These are phyloP conservation scores for Nannochloris sp. DNA, from an alignment of 139 green algal species.

Conservation along the genomic window DNA sequence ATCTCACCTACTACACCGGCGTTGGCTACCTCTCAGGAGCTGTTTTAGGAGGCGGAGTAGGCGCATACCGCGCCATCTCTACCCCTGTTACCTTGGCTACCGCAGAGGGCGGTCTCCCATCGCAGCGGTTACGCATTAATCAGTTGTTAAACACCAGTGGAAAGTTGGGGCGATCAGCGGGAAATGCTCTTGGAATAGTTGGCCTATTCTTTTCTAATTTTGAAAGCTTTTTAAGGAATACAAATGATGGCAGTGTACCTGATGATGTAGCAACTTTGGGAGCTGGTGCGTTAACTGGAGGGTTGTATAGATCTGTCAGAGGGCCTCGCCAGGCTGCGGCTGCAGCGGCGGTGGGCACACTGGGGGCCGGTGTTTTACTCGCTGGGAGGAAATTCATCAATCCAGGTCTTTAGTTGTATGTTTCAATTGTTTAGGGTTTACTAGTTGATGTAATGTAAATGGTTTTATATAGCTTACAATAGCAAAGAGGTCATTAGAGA, in stretches of 20 bases:
- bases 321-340: conserved; percentile 59
- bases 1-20: conserved; percentile 87
- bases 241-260: conserved; percentile 48
- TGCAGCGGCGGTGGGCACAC: conserved; percentile 51
- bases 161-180: conserved; percentile 39
- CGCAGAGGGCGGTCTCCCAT: conserved; percentile 10
- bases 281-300: conserved; percentile 59
- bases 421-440: background rate
- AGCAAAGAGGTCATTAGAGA: too few species aligned
- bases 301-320: conserved; percentile 59
- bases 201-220: conserved; percentile 66
- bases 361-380: conserved; percentile 41
- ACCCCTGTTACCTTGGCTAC: conserved; percentile 20
- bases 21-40: conserved; percentile 66
- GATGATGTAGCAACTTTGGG: conserved; percentile 47
- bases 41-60: conserved; percentile 33
- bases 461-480: too few species aligned
- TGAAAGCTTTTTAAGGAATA: conserved; percentile 50
- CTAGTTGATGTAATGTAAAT: too few species aligned
- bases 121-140: conserved; percentile 50
- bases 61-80: conserved; percentile 20
- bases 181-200: conserved; percentile 67
- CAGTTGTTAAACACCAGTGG: conserved; percentile 68
- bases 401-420: conserved; percentile 9
- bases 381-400: conserved; percentile 34